These are phyloP conservation scores for Beta macrorhiza DNA, from an alignment of 179 eudicot genomes.

Conservation along the genomic window DNA sequence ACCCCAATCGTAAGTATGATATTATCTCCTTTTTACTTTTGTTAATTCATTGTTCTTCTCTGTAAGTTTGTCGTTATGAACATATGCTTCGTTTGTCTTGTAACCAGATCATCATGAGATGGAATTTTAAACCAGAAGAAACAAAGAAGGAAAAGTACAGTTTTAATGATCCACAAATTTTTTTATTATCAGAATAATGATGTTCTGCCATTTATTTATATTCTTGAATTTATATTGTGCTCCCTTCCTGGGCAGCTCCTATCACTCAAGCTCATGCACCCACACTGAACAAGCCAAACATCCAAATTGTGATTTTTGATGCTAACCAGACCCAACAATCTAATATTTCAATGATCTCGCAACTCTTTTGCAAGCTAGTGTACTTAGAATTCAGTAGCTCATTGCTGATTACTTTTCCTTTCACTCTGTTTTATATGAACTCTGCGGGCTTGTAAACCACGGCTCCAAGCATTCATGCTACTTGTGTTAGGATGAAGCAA, in stretches of 20 bases:
- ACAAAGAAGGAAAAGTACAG: background rate
- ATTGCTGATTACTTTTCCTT: background rate
- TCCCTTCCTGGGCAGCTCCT: background rate
- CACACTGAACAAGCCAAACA: background rate
- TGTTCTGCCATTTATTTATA: background rate
- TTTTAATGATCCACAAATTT: background rate
- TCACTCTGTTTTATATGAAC: background rate
- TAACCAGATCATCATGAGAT: slow-evolving; percentile 5
- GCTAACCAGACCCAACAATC: background rate
- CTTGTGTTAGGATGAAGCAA: background rate
- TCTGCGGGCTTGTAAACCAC: background rate
- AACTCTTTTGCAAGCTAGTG: background rate
- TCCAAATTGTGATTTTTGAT: background rate
- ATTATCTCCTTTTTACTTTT: slow-evolving; percentile 6
- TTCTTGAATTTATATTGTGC: background rate
- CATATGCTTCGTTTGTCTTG: background rate
- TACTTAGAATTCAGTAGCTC: background rate
- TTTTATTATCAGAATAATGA: background rate
- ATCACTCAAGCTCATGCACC: background rate
- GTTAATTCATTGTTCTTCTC: background rate
- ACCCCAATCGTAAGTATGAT: slow-evolving; percentile 69
- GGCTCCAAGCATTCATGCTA: background rate
- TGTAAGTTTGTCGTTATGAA: background rate
- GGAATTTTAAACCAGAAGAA: background rate
- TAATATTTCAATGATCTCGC: background rate